These are phyloP conservation scores for Podospora fimiseda DNA, from an alignment of 495 filamentous ascomycete species.

Conservation along the genomic window DNA sequence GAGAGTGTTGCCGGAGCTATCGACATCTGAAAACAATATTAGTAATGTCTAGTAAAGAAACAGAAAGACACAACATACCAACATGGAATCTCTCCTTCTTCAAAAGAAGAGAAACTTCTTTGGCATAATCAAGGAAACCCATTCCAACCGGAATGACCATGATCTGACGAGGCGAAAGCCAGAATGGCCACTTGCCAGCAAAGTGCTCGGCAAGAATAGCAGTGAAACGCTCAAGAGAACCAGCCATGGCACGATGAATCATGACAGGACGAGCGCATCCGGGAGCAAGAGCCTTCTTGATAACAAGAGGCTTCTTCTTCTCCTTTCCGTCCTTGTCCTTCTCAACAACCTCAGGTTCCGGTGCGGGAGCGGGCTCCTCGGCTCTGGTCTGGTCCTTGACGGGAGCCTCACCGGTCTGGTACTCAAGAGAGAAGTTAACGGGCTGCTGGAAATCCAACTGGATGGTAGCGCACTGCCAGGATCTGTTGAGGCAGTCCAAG, in stretches of 20 bases:
- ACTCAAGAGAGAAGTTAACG: constrained; percentile 45
- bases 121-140: constrained; percentile 72
- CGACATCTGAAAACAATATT: constrained; percentile 53
- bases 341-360: constrained; percentile 29
- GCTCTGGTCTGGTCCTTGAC: constrained; percentile 30
- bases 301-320: constrained; percentile 27
- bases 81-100: constrained; percentile 49
- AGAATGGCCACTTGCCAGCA: constrained; percentile 97
- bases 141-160: constrained; percentile 89
- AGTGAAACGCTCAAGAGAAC: constrained; percentile 90
- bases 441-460: constrained; percentile 96
- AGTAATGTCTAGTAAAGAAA: not conserved
- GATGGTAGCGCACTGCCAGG: constrained; percentile 88
- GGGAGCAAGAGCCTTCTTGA: constrained; percentile 47
- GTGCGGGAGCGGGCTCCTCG: constrained; percentile 28
- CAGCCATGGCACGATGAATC: constrained; percentile 93
- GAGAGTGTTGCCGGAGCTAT: constrained; percentile 84
- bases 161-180: constrained; percentile 89
- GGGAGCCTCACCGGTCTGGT: constrained; percentile 50
- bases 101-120: constrained; percentile 66
- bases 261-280: constrained; percentile 91
- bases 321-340: constrained; percentile 28
- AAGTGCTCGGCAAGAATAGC: constrained; percentile 94
- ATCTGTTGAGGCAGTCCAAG: constrained; percentile 29
- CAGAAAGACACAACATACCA: constrained; percentile 17